These are phyloP conservation scores for Strigomonas oncopelti DNA, from an alignment of 208 protist genomes.

Conservation along the genomic window DNA sequence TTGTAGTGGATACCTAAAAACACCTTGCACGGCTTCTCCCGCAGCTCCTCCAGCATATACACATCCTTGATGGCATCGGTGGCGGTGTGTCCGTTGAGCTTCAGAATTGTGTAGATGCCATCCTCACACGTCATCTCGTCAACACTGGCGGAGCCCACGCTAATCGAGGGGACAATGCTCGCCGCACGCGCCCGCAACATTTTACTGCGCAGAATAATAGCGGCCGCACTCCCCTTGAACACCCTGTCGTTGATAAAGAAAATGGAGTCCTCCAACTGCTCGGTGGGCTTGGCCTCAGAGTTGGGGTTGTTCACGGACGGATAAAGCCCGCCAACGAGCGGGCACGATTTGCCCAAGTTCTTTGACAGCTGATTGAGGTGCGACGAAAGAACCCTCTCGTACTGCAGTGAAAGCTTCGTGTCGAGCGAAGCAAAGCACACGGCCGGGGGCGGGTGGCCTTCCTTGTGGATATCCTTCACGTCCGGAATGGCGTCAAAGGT, in stretches of 20 bases:
- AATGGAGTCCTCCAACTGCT: slow-evolving; percentile 59
- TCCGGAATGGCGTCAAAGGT: slow-evolving; percentile 80
- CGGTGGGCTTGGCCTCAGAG: slow-evolving; percentile 10
- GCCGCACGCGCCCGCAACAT: slow-evolving; percentile 52
- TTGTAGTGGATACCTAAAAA: slow-evolving; percentile 59
- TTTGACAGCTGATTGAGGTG: slow-evolving; percentile 45
- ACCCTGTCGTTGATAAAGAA: slow-evolving; percentile 83
- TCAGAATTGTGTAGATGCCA: slow-evolving; percentile 38
- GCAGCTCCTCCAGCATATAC: slow-evolving; percentile 57
- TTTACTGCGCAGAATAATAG: slow-evolving; percentile 65
- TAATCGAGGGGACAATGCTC: slow-evolving; percentile 78
- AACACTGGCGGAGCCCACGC: slow-evolving; percentile 31
- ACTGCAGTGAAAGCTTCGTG: slow-evolving; percentile 62
- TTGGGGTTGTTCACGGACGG: slow-evolving; percentile 40
- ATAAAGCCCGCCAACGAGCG: slow-evolving; percentile 72
- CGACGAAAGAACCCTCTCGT: slow-evolving; percentile 60
- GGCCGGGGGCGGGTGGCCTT: slow-evolving; percentile 34
- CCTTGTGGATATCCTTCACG: slow-evolving; percentile 44
- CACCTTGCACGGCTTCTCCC: slow-evolving; percentile 52
- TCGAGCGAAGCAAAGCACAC: slow-evolving; percentile 69
- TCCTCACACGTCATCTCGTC: slow-evolving; percentile 37
- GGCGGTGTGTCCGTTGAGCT: slow-evolving; percentile 38
- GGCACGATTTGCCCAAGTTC: slow-evolving; percentile 32
- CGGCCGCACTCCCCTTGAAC: slow-evolving; percentile 73
- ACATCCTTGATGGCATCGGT: slow-evolving; percentile 61